A percentile compares a stretch with the other conserved stretches of the same genome.
These are phyloP conservation scores for Mangifera indica DNA, from an alignment of 345 rosid genomes.

Conservation along the genomic window DNA sequence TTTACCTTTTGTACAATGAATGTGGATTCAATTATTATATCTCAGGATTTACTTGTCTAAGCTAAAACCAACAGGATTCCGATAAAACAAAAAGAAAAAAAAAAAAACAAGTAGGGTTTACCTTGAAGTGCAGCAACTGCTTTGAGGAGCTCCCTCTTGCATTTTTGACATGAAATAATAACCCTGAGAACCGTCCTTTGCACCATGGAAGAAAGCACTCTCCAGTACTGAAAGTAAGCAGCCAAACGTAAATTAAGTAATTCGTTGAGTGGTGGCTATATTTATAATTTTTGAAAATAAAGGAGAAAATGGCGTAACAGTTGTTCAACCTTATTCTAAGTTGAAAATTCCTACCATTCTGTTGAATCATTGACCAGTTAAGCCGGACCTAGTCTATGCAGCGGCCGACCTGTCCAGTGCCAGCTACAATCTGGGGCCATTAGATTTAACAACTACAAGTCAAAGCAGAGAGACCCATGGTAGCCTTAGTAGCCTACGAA, in stretches of 20 bases:
- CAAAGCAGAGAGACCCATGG: too few species aligned
- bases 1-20: too few species aligned
- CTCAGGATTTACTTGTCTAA: too few species aligned
- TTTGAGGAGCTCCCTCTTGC: slow-evolving; percentile 56
- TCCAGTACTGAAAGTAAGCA: background rate
- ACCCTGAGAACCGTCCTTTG: slow-evolving; percentile 53
- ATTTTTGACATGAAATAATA: slow-evolving; percentile 40
- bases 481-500: too few species aligned
- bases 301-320: background rate
- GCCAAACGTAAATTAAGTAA: too few species aligned
- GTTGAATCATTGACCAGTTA: too few species aligned
- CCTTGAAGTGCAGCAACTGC: slow-evolving; percentile 43
- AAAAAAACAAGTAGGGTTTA: background rate
- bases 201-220: slow-evolving; percentile 29
- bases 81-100: too few species aligned
- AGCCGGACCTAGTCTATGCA: too few species aligned
- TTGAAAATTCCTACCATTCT: background rate
- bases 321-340: background rate
- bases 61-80: too few species aligned
- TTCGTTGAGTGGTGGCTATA: background rate
- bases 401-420: background rate
- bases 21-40: too few species aligned
- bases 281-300: too few species aligned
- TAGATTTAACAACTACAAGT: background rate
- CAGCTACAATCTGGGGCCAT: background rate